These are phyloP conservation scores for Fraxinus floribunda DNA, from an alignment of 305 asterid genomes.

Conservation along the genomic window DNA sequence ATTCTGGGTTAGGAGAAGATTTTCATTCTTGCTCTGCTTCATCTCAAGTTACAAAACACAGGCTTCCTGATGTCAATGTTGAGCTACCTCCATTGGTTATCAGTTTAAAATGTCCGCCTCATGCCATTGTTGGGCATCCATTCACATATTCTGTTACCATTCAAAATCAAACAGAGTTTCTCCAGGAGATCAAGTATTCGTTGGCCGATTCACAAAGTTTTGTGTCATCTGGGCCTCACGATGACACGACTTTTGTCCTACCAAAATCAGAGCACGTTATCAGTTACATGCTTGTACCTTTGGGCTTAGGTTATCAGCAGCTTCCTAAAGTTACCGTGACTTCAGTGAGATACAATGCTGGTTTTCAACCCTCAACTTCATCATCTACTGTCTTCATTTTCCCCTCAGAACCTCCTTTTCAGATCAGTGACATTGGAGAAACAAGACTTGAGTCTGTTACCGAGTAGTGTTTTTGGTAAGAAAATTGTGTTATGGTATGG, in stretches of 20 bases:
- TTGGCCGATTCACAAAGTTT: conserved; percentile 83
- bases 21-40: conserved; percentile 16
- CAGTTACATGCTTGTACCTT: conserved; percentile 71
- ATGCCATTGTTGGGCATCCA: conserved; percentile 78
- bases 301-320: conserved; percentile 74
- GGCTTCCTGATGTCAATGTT: conserved; percentile 71
- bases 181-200: conserved; percentile 83
- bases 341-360: conserved; percentile 74
- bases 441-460: conserved; percentile 26
- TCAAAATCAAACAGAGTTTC: conserved; percentile 63
- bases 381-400: conserved; percentile 73
- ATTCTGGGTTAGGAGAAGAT: conserved; percentile 33
- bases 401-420: conserved; percentile 70
- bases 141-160: conserved; percentile 57
- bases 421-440: conserved; percentile 28
- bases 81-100: conserved; percentile 73
- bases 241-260: conserved; percentile 64
- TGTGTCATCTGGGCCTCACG: conserved; percentile 81
- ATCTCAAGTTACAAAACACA: conserved; percentile 64
- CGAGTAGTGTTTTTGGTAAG: conserved; percentile 15
- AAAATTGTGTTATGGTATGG: background rate
- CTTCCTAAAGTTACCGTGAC: conserved; percentile 74
- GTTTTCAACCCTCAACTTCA: conserved; percentile 64
- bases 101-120: conserved; percentile 73
- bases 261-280: conserved; percentile 66